Percentiles rank a stretch among this genome's conserved stretches.
phyloP scores from a whole-genome alignment of 805 yeast genomes.

The Wickerhamiella qilinensis region DNA sequence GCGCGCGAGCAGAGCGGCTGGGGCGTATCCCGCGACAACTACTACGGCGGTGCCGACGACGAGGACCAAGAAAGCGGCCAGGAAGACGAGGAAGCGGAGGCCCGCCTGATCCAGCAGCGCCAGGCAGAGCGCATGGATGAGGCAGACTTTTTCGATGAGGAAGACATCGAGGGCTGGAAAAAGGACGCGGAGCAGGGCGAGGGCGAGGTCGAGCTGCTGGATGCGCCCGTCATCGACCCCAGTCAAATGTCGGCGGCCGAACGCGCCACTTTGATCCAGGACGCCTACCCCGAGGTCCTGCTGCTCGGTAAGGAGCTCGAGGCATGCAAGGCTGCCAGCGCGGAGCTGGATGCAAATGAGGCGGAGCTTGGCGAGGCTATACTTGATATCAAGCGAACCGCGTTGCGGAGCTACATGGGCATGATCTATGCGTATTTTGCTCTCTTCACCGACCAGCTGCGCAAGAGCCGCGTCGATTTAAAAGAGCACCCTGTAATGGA shows the following conservation, averaged over 20 bases:
- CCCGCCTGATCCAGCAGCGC: constrained; percentile 66
- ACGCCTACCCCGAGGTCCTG: constrained; percentile 66
- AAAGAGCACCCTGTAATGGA: constrained; percentile 87
- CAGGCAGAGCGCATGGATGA: constrained; percentile 61
- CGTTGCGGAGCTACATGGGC: constrained; percentile 66
- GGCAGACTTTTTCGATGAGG: constrained; percentile 59
- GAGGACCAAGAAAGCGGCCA: constrained; percentile 63
- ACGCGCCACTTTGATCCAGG: constrained; percentile 35
- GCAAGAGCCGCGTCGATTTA: constrained; percentile 45
- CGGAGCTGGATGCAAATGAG: constrained; percentile 8
- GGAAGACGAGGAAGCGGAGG: constrained; percentile 71
- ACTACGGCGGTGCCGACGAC: constrained; percentile 26
- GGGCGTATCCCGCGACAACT: constrained; percentile 32
- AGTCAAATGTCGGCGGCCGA: constrained; percentile 36
- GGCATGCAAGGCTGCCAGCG: constrained; percentile 20
- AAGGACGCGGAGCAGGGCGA: constrained; percentile 35
- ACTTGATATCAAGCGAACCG: constrained; percentile 37
- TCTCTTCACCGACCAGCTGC: constrained; percentile 41
- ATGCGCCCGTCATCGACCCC: constrained; percentile 26
- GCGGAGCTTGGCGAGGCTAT: constrained; percentile 1
- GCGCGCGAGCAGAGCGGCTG: constrained; percentile 26
- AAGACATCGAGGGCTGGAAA: constrained; percentile 68
- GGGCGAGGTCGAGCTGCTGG: constrained; percentile 20
- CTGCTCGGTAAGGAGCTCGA: constrained; percentile 57
- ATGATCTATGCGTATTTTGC: constrained; percentile 68